Conservation (phyloP, 2,329 filamentous ascomycete species). For the Aureobasidium sp. region DNA sequence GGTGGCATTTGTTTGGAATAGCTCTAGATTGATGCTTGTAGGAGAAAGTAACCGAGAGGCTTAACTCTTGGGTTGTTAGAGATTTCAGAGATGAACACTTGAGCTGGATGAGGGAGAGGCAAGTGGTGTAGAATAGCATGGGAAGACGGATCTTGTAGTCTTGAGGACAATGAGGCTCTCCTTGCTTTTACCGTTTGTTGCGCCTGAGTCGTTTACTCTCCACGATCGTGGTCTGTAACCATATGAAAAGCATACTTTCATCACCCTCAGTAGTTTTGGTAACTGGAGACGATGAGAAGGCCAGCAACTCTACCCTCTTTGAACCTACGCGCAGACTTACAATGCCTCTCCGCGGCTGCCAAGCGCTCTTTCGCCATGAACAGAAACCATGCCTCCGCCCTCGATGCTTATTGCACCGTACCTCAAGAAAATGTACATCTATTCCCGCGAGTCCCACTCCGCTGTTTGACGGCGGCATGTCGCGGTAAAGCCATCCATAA, state of each 20-base stretch:
- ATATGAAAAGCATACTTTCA: too few relatives aligned
- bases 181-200: background rate
- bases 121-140: background rate
- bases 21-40: background rate
- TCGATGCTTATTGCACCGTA: background rate
- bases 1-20: conserved; percentile 21
- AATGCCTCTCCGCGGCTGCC: background rate
- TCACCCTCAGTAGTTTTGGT: background rate
- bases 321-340: background rate
- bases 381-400: background rate
- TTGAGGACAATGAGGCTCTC: background rate
- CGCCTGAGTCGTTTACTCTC: background rate
- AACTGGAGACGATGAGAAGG: background rate
- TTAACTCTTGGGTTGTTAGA: background rate
- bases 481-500: background rate
- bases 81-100: background rate
- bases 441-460: background rate
- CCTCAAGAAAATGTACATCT: background rate
- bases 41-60: too few relatives aligned
- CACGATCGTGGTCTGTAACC: background rate
- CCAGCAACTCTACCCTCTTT: background rate
- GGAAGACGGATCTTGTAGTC: background rate
- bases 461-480: background rate
- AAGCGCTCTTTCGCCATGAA: background rate
- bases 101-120: background rate